These are phyloP conservation scores for Cryptococcus sp. DNA, from an alignment of 1,284 basidiomycete genomes.

Conservation along the genomic window DNA sequence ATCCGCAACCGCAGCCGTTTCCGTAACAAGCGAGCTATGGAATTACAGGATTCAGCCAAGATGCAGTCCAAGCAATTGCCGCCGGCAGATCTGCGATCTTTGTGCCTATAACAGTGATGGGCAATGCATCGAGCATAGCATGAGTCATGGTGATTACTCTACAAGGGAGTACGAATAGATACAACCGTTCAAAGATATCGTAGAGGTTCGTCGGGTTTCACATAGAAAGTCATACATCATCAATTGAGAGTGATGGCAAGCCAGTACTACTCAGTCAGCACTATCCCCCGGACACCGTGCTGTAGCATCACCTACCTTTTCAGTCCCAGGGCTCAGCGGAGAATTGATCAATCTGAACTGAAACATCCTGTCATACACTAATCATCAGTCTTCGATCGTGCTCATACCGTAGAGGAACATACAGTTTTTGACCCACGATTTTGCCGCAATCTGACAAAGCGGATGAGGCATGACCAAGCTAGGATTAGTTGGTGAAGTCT, in stretches of 20 bases:
- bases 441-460: conserved; percentile 78
- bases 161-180: too few species aligned
- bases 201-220: too few species aligned
- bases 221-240: neutral
- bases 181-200: too few species aligned
- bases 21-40: too few species aligned
- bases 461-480: conserved; percentile 85
- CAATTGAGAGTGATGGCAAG: conserved; percentile 13
- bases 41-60: too few species aligned
- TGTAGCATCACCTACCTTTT: conserved; percentile 28
- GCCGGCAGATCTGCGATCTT: too few species aligned
- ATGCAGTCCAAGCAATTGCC: too few species aligned
- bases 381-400: too few species aligned
- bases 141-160: too few species aligned
- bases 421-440: conserved; percentile 77
- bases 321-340: conserved; percentile 34
- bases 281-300: neutral
- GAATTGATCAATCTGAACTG: conserved; percentile 31
- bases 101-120: too few species aligned
- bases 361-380: conserved; percentile 91
- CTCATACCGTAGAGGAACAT: conserved; percentile 36
- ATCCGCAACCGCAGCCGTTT: too few species aligned
- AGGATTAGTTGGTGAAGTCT: conserved; percentile 70
- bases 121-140: too few species aligned
- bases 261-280: conserved; percentile 14